A percentile compares a stretch with the other conserved stretches of the same genome.
Evolutionary conservation across 495 filamentous ascomycete species (phyloP).

Genomic region (Chaetomium tenue): DNA sequence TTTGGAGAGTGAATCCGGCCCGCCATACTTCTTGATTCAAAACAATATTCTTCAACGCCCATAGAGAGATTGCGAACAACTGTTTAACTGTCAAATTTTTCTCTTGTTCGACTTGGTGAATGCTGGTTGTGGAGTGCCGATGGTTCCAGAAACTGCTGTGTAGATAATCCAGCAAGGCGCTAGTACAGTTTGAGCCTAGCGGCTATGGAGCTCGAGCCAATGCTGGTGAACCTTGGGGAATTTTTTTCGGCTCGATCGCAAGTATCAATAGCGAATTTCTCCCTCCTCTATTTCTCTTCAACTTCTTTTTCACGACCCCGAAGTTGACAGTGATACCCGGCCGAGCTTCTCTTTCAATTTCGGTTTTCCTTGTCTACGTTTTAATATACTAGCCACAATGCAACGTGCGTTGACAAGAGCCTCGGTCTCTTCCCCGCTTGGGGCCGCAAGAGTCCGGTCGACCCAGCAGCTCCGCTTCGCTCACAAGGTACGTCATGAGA

Average conservation of each 20-base stretch:
- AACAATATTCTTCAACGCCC: too few relatives aligned
- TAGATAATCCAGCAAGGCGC: constrained; percentile 15
- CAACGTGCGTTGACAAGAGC: constrained; percentile 54
- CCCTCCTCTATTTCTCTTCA: constrained; percentile 21
- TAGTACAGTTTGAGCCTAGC: constrained; percentile 29
- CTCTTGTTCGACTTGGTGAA: neutral
- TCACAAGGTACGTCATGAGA: constrained; percentile 71
- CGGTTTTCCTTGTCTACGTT: constrained; percentile 19
- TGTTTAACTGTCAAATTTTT: neutral
- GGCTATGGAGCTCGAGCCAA: constrained; percentile 36
- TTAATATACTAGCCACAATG: constrained; percentile 38
- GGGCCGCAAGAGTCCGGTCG: constrained; percentile 59
- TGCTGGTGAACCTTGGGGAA: constrained; percentile 27
- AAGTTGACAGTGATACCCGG: constrained; percentile 28
- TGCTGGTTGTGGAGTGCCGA: constrained; percentile 30
- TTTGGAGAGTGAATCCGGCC: neutral
- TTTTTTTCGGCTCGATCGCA: constrained; percentile 30
- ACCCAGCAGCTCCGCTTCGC: constrained; percentile 87
- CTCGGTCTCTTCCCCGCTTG: constrained; percentile 61
- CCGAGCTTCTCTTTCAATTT: constrained; percentile 18
- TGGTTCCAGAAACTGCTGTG: constrained; percentile 37
- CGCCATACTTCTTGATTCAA: neutral
- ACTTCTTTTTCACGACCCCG: constrained; percentile 10
- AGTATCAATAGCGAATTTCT: constrained; percentile 24
- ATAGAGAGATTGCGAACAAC: too few relatives aligned